A percentile compares a stretch with the other conserved stretches of the same genome.
Evolutionary conservation across 2,329 filamentous ascomycete genomes (phyloP).

Genomic region (Paraphaeosphaeria minitans): DNA sequence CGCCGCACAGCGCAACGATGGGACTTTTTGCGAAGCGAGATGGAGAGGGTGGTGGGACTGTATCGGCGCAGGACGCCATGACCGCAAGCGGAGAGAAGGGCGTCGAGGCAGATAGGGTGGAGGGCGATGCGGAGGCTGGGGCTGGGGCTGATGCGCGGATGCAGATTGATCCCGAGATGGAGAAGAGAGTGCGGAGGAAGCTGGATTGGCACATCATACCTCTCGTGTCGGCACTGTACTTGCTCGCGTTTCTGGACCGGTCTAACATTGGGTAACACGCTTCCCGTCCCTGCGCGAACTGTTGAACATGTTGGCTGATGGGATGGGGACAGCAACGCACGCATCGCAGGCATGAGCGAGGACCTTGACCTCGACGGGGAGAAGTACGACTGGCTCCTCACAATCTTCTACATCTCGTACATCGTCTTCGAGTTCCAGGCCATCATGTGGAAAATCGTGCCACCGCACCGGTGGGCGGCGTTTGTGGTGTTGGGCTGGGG

Average conservation of each 20-base stretch:
- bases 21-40: background rate
- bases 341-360: slow-evolving; percentile 47
- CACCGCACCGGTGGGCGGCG: slow-evolving; percentile 45
- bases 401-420: slow-evolving; percentile 48
- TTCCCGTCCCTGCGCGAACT: too few species aligned
- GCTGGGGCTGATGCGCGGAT: background rate
- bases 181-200: slow-evolving; percentile 35
- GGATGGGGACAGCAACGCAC: slow-evolving; percentile 39
- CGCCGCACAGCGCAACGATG: background rate
- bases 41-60: background rate
- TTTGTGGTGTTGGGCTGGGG: slow-evolving; percentile 45
- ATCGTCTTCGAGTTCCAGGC: slow-evolving; percentile 44
- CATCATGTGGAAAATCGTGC: slow-evolving; percentile 46
- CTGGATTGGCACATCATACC: slow-evolving; percentile 40
- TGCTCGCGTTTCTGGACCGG: slow-evolving; percentile 45
- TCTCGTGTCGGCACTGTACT: slow-evolving; percentile 40
- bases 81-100: background rate
- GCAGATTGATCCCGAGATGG: slow-evolving; percentile 19
- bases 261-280: slow-evolving; percentile 44
- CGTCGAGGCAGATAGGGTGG: background rate
- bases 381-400: slow-evolving; percentile 44
- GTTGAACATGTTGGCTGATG: background rate
- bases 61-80: background rate
- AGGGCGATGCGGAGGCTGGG: background rate
- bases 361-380: slow-evolving; percentile 35